These are phyloP conservation scores for Trichoderma atroviride DNA, from an alignment of 2,329 filamentous ascomycete genomes.

Conservation along the genomic window DNA sequence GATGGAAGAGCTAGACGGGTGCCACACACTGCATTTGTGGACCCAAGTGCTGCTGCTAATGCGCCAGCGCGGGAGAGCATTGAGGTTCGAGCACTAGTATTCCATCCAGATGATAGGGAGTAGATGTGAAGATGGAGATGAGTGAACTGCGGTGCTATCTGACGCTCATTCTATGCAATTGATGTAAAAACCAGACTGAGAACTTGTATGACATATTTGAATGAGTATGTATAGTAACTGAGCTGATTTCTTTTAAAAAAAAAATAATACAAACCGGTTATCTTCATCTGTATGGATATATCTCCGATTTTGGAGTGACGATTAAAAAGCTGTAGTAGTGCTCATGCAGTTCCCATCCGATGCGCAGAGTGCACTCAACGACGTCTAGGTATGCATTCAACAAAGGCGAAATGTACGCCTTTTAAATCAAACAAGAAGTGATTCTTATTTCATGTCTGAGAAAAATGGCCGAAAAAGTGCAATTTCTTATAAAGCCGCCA, in stretches of 20 bases:
- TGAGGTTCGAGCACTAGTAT: constrained; percentile 58
- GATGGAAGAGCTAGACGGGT: constrained; percentile 56
- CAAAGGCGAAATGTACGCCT: not conserved
- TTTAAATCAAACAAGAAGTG: not conserved
- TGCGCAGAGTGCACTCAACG: no score
- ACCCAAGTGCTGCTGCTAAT: constrained; percentile 43
- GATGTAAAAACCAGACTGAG: not conserved
- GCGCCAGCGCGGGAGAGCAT: constrained; percentile 61
- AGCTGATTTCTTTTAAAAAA: no score
- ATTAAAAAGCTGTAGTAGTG: no score
- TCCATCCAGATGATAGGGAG: constrained; percentile 48
- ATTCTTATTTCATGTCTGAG: not conserved
- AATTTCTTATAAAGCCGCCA: not conserved
- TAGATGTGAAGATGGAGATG: constrained; percentile 23
- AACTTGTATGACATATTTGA: not conserved
- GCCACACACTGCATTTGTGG: constrained; percentile 59
- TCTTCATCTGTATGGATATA: no score
- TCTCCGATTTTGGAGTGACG: no score
- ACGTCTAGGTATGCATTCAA: no score
- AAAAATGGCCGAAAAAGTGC: not conserved
- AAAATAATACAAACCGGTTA: no score
- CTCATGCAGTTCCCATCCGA: no score
- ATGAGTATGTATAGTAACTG: not conserved
- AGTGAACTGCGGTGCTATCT: not conserved
- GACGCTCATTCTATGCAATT: not conserved